phyloP scores from a whole-genome alignment of 495 filamentous ascomycete species.

The Geoglossum glabrum region DNA sequence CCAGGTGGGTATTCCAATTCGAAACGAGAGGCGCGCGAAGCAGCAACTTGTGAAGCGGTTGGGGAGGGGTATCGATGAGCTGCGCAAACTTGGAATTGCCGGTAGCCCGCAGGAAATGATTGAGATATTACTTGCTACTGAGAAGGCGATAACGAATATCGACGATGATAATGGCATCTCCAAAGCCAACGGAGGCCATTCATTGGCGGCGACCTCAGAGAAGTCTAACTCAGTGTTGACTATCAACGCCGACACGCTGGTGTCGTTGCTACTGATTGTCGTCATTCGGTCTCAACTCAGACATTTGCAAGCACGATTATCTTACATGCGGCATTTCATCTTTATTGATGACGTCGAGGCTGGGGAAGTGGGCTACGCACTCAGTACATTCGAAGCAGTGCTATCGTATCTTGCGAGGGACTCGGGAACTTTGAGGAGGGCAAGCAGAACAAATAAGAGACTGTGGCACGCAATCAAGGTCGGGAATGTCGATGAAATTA shows the following conservation, averaged over 20 bases:
- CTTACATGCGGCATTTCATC: constrained; percentile 90
- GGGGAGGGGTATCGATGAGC: constrained; percentile 63
- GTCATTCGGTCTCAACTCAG: constrained; percentile 82
- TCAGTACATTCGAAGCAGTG: constrained; percentile 93
- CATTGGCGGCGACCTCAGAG: constrained; percentile 22
- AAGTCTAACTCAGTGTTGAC: constrained; percentile 46
- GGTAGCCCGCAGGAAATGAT: constrained; percentile 91
- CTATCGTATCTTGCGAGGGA: constrained; percentile 75
- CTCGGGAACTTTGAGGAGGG: constrained; percentile 57
- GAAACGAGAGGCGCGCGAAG: constrained; percentile 49
- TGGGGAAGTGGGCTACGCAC: constrained; percentile 89
- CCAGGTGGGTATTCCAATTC: constrained; percentile 73
- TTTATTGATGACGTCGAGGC: constrained; percentile 95
- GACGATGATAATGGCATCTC: constrained; percentile 10
- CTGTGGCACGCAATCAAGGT: constrained; percentile 71
- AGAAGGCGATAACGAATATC: constrained; percentile 55
- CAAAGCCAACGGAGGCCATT: constrained; percentile 19
- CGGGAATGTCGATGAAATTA: constrained; percentile 56
- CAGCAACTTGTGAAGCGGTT: constrained; percentile 52
- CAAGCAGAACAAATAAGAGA: constrained; percentile 66
- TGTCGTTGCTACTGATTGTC: constrained; percentile 78
- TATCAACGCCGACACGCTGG: constrained; percentile 88
- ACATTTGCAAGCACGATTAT: constrained; percentile 66
- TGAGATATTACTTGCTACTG: constrained; percentile 64
- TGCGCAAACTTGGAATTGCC: constrained; percentile 66